A percentile compares a stretch with the other conserved stretches of the same genome.
Evolutionary conservation across 495 filamentous ascomycete species (phyloP).

Genomic region (Penicillium ochrochloron): DNA sequence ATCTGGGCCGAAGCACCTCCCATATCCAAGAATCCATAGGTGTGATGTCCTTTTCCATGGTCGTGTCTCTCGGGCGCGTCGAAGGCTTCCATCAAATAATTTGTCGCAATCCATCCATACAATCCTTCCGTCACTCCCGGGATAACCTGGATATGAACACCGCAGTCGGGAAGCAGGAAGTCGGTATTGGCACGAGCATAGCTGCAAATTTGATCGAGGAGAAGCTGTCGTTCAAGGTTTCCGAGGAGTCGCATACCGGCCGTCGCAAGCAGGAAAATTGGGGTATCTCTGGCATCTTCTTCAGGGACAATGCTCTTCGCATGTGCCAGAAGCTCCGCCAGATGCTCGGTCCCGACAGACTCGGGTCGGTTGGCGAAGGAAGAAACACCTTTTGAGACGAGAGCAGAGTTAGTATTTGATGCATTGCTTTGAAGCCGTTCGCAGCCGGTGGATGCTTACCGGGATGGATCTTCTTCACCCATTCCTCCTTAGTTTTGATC

Average conservation of each 20-base stretch:
- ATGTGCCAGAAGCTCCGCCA: constrained; percentile 78
- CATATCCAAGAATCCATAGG: constrained; percentile 98
- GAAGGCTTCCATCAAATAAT: constrained; percentile 94
- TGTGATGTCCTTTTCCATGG: constrained; percentile 88
- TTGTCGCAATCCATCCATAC: constrained; percentile 99
- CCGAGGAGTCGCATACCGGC: constrained; percentile 96
- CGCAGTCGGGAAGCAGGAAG: constrained; percentile 90
- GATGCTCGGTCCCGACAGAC: constrained; percentile 78
- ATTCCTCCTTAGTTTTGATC: constrained; percentile 80
- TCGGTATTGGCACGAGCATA: constrained; percentile 79
- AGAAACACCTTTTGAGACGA: constrained; percentile 70
- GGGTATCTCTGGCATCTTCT: constrained; percentile 79
- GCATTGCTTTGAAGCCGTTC: background rate
- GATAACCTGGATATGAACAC: constrained; percentile 90
- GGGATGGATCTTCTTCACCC: constrained; percentile 92
- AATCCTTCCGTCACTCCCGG: constrained; percentile 95
- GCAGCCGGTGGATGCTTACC: constrained; percentile 48
- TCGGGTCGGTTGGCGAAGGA: constrained; percentile 80
- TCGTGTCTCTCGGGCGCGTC: constrained; percentile 74
- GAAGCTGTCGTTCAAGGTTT: constrained; percentile 65
- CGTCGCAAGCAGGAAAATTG: constrained; percentile 92
- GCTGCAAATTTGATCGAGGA: constrained; percentile 80
- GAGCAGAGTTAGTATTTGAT: constrained; percentile 12
- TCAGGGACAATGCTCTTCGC: constrained; percentile 81
- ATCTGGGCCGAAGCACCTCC: constrained; percentile 97